These are phyloP conservation scores for Astragalus membranaceus DNA, from an alignment of 306 rosid genomes.

Conservation along the genomic window DNA sequence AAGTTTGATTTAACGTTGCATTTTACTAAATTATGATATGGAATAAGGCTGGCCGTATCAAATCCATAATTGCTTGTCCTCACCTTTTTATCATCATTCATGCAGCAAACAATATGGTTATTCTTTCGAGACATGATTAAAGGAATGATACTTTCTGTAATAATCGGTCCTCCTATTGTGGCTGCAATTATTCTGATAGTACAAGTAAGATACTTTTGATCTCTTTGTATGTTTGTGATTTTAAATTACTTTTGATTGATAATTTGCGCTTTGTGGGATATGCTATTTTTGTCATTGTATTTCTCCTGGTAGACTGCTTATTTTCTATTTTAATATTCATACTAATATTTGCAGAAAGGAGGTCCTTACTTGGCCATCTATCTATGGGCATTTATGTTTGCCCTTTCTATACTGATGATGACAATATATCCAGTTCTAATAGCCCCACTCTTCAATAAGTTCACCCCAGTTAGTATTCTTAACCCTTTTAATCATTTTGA, in stretches of 20 bases:
- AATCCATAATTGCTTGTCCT: conserved; percentile 6
- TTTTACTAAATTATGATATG: background rate
- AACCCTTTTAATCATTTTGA: background rate
- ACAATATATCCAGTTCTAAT: conserved; percentile 78
- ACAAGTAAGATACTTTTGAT: conserved; percentile 42
- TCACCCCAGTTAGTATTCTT: conserved; percentile 68
- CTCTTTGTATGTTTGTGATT: background rate
- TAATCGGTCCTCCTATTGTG: conserved; percentile 85
- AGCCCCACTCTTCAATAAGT: conserved; percentile 92
- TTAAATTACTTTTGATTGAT: background rate
- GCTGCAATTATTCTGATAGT: conserved; percentile 78
- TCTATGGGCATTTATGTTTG: conserved; percentile 89
- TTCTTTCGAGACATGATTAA: conserved; percentile 85
- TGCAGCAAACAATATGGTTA: conserved; percentile 86
- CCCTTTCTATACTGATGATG: conserved; percentile 86
- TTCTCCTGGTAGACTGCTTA: background rate
- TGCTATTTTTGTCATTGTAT: background rate
- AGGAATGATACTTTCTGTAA: conserved; percentile 47
- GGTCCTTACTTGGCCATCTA: conserved; percentile 91
- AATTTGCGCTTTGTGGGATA: background rate
- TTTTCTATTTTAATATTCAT: background rate
- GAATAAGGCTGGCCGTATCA: background rate
- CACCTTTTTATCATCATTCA: conserved; percentile 13
- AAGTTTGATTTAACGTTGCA: conserved; percentile 10
- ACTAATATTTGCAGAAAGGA: conserved; percentile 73